Evolutionary conservation across 1,284 basidiomycete species (phyloP).

Genomic region (Psilocybe mexicana): DNA sequence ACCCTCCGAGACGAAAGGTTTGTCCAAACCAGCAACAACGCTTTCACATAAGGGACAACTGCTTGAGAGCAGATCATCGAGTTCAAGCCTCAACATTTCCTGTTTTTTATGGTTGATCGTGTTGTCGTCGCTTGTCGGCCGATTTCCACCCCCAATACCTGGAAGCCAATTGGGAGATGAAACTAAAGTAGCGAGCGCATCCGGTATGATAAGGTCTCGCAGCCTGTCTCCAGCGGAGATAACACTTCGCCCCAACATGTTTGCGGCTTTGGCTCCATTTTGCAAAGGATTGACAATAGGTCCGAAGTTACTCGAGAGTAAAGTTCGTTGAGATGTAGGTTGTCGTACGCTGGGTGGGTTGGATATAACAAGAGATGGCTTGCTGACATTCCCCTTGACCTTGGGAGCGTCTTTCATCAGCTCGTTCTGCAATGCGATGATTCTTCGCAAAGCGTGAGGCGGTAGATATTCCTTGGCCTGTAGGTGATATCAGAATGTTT

Average conservation of each 20-base stretch:
- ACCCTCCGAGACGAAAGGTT: conserved; percentile 80
- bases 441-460: conserved; percentile 76
- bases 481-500: not conserved
- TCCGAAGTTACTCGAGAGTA: conserved; percentile 74
- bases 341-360: conserved; percentile 37
- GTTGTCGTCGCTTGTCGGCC: conserved; percentile 38
- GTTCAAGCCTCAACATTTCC: conserved; percentile 73
- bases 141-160: conserved; percentile 51
- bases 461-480: conserved; percentile 92
- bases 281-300: conserved; percentile 50
- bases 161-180: conserved; percentile 68
- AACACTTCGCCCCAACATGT: conserved; percentile 76
- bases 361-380: conserved; percentile 27
- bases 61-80: conserved; percentile 86
- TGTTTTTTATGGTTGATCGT: conserved; percentile 61
- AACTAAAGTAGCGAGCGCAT: conserved; percentile 78
- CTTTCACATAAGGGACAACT: conserved; percentile 92
- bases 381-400: conserved; percentile 30
- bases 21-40: conserved; percentile 82
- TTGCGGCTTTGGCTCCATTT: conserved; percentile 59
- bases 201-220: conserved; percentile 89
- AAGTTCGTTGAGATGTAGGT: conserved; percentile 55
- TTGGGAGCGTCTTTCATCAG: conserved; percentile 56
- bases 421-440: conserved; percentile 83
- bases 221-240: conserved; percentile 87